Conservation (phyloP, 78 protist species). For the Dictyostelium intermedium region DNA sequence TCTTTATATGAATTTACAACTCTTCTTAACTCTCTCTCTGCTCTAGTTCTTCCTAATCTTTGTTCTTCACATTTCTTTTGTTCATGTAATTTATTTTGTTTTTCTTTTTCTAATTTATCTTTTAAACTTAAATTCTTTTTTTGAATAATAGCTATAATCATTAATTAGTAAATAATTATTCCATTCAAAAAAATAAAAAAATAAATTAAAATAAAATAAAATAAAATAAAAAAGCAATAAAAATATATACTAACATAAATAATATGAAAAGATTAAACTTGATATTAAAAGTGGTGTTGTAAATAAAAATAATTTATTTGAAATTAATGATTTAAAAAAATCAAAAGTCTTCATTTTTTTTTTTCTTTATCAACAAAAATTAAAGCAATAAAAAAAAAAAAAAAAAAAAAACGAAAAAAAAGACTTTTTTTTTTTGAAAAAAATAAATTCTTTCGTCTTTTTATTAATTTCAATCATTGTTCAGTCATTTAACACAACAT, state of each 20-base stretch:
- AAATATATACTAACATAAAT: not conserved
- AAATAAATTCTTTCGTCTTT: not conserved
- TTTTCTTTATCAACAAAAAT: not conserved
- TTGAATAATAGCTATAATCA: not conserved
- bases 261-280: constrained; percentile 6
- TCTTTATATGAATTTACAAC: constrained; percentile 42
- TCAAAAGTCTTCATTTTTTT: not conserved
- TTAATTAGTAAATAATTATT: not conserved
- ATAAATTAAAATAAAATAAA: not conserved
- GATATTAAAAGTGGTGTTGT: constrained; percentile 2
- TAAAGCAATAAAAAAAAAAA: not conserved
- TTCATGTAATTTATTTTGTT: constrained; percentile 32
- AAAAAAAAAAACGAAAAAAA: not conserved
- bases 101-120: constrained; percentile 50
- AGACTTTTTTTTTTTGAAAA: not conserved
- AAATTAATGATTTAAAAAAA: not conserved
- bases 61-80: constrained; percentile 75
- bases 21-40: constrained; percentile 64
- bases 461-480: too few relatives aligned
- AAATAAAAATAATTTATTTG: constrained; percentile 5
- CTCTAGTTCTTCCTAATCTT: constrained; percentile 75
- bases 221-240: not conserved
- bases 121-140: not conserved
- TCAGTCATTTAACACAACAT: too few relatives aligned
- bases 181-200: not conserved